Percentiles rank a stretch among this genome's conserved stretches.
These are phyloP conservation scores for Acanthamoeba lenticulata DNA, from an alignment of 208 protist genomes.

Conservation along the genomic window DNA sequence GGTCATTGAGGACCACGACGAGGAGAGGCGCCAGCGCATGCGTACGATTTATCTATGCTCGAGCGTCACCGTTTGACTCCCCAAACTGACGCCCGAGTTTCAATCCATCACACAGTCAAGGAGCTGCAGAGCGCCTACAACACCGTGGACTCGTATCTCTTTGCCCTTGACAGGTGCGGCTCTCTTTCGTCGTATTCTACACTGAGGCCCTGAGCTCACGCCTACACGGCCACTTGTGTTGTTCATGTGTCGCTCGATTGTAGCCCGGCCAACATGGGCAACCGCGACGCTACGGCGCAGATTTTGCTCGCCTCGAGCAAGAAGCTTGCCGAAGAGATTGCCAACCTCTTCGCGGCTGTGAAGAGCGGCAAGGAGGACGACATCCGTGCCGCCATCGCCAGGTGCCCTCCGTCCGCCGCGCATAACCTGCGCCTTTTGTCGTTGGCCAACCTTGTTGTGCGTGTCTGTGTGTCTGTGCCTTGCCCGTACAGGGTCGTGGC, in stretches of 20 bases:
- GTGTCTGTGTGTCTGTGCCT: neutral
- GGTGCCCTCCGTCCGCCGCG: neutral
- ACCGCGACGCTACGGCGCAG: conserved; percentile 36
- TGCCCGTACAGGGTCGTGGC: neutral
- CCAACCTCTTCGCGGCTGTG: neutral
- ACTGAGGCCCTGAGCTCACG: no score
- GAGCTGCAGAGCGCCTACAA: conserved; percentile 37
- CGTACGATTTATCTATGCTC: no score
- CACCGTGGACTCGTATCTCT: conserved; percentile 29
- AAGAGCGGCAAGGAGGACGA: conserved; percentile 40
- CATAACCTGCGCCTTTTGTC: no score
- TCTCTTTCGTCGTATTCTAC: no score
- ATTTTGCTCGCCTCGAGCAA: conserved; percentile 49
- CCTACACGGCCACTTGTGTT: neutral
- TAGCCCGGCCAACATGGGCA: conserved; percentile 60
- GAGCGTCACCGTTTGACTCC: no score
- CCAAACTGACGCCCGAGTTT: neutral
- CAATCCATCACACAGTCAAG: neutral
- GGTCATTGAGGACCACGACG: conserved; percentile 47
- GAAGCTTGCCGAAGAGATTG: conserved; percentile 26
- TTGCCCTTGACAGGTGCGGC: conserved; percentile 40
- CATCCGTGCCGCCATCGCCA: conserved; percentile 11
- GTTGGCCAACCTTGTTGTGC: neutral
- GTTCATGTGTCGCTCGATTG: neutral
- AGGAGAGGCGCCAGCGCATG: conserved; percentile 32